Percentiles rank a stretch among this genome's conserved stretches.
phyloP scores from a whole-genome alignment of 805 yeast species.

The Yamadazyma sp. region DNA sequence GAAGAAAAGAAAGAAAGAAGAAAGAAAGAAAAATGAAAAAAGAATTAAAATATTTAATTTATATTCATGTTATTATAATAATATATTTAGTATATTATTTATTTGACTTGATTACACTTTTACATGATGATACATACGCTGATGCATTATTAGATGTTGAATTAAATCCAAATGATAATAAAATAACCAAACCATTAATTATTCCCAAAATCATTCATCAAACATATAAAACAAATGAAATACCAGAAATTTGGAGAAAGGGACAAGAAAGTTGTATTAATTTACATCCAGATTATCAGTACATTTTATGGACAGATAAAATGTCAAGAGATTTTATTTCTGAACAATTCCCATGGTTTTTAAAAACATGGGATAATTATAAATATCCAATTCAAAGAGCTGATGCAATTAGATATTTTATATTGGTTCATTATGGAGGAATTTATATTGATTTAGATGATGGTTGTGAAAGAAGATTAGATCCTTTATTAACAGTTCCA shows the following conservation, averaged over 20 bases:
- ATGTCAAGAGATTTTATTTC: conserved; percentile 75
- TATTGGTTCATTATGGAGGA: conserved; percentile 81
- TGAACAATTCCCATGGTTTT: conserved; percentile 83
- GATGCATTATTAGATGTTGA: conserved; percentile 66
- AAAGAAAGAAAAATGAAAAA: conserved; percentile 63
- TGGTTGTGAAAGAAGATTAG: conserved; percentile 76
- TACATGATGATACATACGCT: conserved; percentile 66
- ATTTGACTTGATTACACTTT: conserved; percentile 68
- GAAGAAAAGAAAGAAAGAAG: too few relatives aligned
- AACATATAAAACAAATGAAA: conserved; percentile 74
- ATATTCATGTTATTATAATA: conserved; percentile 56
- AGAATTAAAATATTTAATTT: conserved; percentile 59
- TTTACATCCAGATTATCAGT: conserved; percentile 83
- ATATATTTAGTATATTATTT: conserved; percentile 57
- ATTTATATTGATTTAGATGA: conserved; percentile 88
- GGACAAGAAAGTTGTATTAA: conserved; percentile 77
- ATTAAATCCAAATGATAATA: conserved; percentile 51
- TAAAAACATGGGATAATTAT: conserved; percentile 73
- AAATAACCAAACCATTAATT: conserved; percentile 45
- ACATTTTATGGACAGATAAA: conserved; percentile 87
- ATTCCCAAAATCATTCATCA: conserved; percentile 93
- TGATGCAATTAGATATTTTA: conserved; percentile 86
- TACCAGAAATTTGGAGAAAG: conserved; percentile 78
- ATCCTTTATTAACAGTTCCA: conserved; percentile 76
- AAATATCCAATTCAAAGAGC: conserved; percentile 84